Base-by-base conservation (phyloP, 2,329 filamentous ascomycete genomes). In the Xenoacremonium recifei region DNA sequence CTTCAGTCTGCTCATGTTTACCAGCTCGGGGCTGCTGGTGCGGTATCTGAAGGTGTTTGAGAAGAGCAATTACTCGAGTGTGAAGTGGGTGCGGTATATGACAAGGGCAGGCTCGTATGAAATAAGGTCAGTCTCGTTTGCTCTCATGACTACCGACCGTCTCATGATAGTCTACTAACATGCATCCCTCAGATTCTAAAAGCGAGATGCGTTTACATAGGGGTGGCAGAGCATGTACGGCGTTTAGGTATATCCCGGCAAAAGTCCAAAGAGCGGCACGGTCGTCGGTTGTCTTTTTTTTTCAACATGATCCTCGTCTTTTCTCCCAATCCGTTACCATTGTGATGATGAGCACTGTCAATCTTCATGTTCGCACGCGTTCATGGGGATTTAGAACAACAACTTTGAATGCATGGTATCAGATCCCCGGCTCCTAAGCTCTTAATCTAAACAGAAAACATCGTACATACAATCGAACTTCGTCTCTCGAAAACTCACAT, bases 1-100 rank as follows among this genome's bases (percentile, higher is more conserved):
- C 67, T 99, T 99, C 62, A 93, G 87, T 50, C 69, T 99, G 58
- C 76, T 99, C 59, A 99, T 99, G 95, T 99, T 99, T 63, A 99
- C 93, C 16, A 96, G 89, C 62, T 95, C 87, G 1, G 93, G 93
- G 1, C 65, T 99, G 61, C 64, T 99, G 51, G 93, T 99, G 43
- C 76, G 95, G 37, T 99, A 99, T 66, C 70, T 99, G 44, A 99
- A 99, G 71, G 93, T 99, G 2, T 99, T 99, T 71, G 93, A 99
- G 73, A 99, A 99, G 82, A 93, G 82, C 68, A 97, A 97, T 68
- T 99, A 99, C 66, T 95, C 88, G 49, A 96, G 90, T 62, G 93
- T 99, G 36, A 99, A 99, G 69, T 99, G 93, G 93, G 93, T 99
- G 57, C 77, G 93, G 57, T 99, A 99, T 68, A 97, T 99, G 93